phyloP scores from a whole-genome alignment of 305 asterid species.

The Petunia hybrid region DNA sequence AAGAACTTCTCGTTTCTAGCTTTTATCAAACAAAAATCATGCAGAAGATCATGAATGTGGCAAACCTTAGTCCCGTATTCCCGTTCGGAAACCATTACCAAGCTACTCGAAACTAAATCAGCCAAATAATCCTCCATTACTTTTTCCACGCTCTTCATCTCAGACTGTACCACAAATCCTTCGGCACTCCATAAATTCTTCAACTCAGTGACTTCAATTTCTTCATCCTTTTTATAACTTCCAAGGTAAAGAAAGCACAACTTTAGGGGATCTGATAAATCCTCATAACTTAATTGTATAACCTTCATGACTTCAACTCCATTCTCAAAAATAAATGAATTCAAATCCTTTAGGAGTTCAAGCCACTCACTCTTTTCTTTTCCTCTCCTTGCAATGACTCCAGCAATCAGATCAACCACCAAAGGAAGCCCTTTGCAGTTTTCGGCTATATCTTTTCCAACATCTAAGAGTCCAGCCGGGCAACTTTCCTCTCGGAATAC shows the following conservation, averaged over 20 bases:
- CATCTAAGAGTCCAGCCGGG: background rate
- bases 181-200: conserved; percentile 17
- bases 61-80: background rate
- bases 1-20: conserved; percentile 5
- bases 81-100: no score
- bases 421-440: conserved; percentile 21
- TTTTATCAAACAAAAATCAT: no score
- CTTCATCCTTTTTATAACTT: background rate
- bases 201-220: background rate
- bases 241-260: background rate
- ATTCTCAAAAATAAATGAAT: background rate
- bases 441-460: conserved; percentile 3
- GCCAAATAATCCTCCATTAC: background rate
- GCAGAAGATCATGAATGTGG: background rate
- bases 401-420: background rate
- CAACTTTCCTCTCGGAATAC: conserved; percentile 11
- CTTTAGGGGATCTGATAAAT: background rate
- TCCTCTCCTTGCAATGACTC: background rate
- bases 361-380: background rate
- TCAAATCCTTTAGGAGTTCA: conserved; percentile 3
- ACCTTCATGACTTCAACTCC: background rate
- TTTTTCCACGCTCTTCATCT: background rate
- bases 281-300: background rate
- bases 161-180: background rate
- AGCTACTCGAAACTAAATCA: background rate